Conservation (phyloP, 805 yeast genomes). For the Kodamaea laetipori region DNA sequence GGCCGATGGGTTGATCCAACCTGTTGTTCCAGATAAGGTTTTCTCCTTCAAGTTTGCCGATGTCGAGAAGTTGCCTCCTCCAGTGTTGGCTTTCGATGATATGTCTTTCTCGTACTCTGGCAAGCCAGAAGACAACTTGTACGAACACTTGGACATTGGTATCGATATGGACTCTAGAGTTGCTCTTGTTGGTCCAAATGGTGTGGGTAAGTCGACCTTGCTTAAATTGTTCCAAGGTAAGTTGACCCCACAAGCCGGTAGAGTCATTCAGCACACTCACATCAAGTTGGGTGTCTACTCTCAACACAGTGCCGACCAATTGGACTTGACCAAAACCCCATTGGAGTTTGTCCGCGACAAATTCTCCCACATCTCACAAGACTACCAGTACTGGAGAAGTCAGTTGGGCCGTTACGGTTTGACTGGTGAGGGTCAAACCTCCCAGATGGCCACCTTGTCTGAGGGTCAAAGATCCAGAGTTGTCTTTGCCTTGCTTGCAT, state of each 20-base stretch:
- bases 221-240: constrained; percentile 96
- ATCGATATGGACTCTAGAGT: constrained; percentile 99
- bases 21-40: constrained; percentile 90
- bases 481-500: constrained; percentile 92
- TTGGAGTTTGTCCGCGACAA: constrained; percentile 96
- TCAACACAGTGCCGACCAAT: constrained; percentile 98
- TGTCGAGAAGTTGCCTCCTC: constrained; percentile 97
- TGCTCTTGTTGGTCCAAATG: constrained; percentile 97
- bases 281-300: constrained; percentile 98
- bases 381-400: constrained; percentile 97
- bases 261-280: constrained; percentile 96
- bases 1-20: constrained; percentile 95
- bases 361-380: constrained; percentile 88
- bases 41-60: constrained; percentile 93
- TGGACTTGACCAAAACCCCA: constrained; percentile 93
- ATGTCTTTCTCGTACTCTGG: constrained; percentile 92
- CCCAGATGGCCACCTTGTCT: constrained; percentile 96
- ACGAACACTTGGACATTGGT: constrained; percentile 92
- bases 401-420: constrained; percentile 98
- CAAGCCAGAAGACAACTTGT: constrained; percentile 79
- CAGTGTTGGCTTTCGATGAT: constrained; percentile 94
- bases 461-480: constrained; percentile 99
- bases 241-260: constrained; percentile 84
- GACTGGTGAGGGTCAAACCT: constrained; percentile 98
- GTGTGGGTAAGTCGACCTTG: constrained; percentile 97